phyloP scores from a whole-genome alignment of 208 protist genomes.

The Trypanosoma cruzi region DNA sequence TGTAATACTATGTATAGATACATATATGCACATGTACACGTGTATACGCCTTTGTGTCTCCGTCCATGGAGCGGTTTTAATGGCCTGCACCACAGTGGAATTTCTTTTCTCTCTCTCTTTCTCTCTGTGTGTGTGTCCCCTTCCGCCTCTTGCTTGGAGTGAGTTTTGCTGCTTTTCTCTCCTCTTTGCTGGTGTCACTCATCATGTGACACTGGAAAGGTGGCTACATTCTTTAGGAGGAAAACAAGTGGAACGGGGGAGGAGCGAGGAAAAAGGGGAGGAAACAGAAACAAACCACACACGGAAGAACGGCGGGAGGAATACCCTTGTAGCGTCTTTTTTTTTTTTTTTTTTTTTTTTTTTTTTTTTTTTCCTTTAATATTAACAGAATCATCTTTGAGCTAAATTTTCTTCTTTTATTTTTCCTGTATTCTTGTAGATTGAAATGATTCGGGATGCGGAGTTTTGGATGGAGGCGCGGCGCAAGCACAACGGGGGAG shows the following conservation, averaged over 20 bases:
- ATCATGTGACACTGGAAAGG: neutral
- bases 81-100: neutral
- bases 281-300: neutral
- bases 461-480: conserved; percentile 87
- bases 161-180: neutral
- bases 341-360: conserved; percentile 2
- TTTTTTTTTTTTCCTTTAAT: conserved; percentile 15
- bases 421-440: conserved; percentile 13
- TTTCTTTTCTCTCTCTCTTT: neutral
- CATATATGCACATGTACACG: conserved; percentile 7
- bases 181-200: neutral
- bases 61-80: neutral
- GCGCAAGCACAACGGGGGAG: conserved; percentile 50
- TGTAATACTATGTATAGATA: neutral
- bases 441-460: conserved; percentile 80
- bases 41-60: conserved; percentile 3
- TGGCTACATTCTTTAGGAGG: neutral
- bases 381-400: neutral
- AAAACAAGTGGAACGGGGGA: neutral
- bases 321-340: neutral
- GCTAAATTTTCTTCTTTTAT: conserved; percentile 9
- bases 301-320: neutral
- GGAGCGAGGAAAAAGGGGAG: neutral
- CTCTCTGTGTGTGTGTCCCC: conserved; percentile 1
- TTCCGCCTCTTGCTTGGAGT: neutral